Evolutionary conservation across 2,329 filamentous ascomycete genomes (phyloP).

Genomic region (Penicillium sp.): DNA sequence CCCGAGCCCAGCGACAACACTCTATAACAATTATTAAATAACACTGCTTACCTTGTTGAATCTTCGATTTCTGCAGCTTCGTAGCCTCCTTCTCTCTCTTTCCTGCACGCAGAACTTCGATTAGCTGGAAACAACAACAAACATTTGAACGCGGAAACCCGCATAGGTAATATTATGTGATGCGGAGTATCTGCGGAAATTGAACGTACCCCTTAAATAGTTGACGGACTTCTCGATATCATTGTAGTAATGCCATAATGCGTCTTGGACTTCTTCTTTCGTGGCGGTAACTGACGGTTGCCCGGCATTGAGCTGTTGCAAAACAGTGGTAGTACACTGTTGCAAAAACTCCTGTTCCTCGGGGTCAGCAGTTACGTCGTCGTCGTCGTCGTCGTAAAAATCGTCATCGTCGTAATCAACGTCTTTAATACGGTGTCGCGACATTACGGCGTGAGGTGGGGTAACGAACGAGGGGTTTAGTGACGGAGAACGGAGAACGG

Average conservation of each 20-base stretch:
- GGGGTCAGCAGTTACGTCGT: conserved; percentile 42
- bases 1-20: conserved; percentile 33
- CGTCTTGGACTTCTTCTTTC: conserved; percentile 76
- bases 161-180: background rate
- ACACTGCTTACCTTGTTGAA: conserved; percentile 28
- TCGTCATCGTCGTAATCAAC: conserved; percentile 45
- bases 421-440: conserved; percentile 46
- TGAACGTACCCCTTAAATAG: conserved; percentile 66
- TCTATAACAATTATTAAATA: conserved; percentile 3
- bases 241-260: conserved; percentile 94
- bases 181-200: background rate
- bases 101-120: conserved; percentile 16
- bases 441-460: conserved; percentile 34
- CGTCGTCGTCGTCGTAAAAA: conserved; percentile 39
- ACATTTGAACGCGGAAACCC: background rate
- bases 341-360: conserved; percentile 58
- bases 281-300: conserved; percentile 59
- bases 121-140: conserved; percentile 5
- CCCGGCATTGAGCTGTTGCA: conserved; percentile 61
- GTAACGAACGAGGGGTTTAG: background rate
- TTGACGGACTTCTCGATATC: conserved; percentile 81
- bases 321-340: conserved; percentile 65
- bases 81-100: conserved; percentile 39
- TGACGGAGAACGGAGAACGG: background rate
- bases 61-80: conserved; percentile 26